Evolutionary conservation across 2,329 filamentous ascomycete genomes (phyloP).

Genomic region (Chalara sp.): DNA sequence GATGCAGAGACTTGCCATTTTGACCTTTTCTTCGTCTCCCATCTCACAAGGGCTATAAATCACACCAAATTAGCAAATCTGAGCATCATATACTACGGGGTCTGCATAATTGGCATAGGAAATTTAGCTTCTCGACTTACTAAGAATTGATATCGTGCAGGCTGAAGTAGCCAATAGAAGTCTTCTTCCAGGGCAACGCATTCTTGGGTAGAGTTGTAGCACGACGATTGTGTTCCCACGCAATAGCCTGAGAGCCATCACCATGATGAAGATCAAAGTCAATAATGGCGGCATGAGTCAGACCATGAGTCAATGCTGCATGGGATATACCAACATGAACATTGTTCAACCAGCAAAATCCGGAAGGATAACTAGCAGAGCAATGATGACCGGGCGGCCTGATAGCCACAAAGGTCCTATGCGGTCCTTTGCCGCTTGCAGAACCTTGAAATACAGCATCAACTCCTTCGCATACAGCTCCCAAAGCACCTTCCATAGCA

Average conservation of each 20-base stretch:
- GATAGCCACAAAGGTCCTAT: conserved; percentile 83
- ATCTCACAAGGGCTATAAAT: conserved; percentile 65
- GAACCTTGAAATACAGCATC: conserved; percentile 67
- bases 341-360: conserved; percentile 98
- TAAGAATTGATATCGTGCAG: conserved; percentile 98
- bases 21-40: conserved; percentile 89
- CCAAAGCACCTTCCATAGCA: conserved; percentile 85
- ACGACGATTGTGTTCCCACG: conserved; percentile 82
- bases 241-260: conserved; percentile 90
- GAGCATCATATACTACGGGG: too few species aligned
- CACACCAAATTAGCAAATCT: neutral
- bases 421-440: conserved; percentile 44
- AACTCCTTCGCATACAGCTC: conserved; percentile 88
- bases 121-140: neutral
- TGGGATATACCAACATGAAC: conserved; percentile 96
- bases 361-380: conserved; percentile 80
- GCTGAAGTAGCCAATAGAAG: conserved; percentile 91
- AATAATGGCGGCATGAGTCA: conserved; percentile 90
- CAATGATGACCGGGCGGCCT: conserved; percentile 95
- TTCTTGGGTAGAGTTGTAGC: conserved; percentile 60
- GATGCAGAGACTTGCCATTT: conserved; percentile 88
- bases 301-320: conserved; percentile 71
- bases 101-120: neutral
- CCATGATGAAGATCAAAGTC: conserved; percentile 64
- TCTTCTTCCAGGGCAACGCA: conserved; percentile 69